Percentiles rank a stretch among this genome's conserved stretches.
phyloP scores from a whole-genome alignment of 164 flowering plant species.

The Tetracentron sinense region DNA sequence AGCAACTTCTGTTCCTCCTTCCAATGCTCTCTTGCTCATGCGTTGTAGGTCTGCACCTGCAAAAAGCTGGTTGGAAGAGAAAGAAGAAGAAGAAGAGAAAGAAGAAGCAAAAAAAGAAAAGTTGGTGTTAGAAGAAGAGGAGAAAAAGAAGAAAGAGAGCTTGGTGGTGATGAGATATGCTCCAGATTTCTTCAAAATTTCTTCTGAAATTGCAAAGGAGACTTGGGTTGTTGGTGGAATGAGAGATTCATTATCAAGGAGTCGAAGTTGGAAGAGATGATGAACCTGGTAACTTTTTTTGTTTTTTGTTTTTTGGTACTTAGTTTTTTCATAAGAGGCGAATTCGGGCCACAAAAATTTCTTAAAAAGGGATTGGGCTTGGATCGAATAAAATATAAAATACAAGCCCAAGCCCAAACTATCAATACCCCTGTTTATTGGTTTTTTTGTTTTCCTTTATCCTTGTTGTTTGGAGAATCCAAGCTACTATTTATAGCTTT shows the following conservation, averaged over 20 bases:
- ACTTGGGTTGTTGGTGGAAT: constrained; percentile 75
- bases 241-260: constrained; percentile 59
- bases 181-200: constrained; percentile 58
- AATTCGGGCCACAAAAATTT: too few relatives aligned
- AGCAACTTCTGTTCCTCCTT: constrained; percentile 52
- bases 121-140: constrained; percentile 38
- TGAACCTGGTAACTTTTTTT: constrained; percentile 2
- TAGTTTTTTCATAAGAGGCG: too few relatives aligned
- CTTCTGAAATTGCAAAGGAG: constrained; percentile 76
- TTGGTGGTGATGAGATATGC: constrained; percentile 57
- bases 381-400: too few relatives aligned
- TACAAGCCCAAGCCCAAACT: too few relatives aligned
- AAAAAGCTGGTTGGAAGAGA: constrained; percentile 64
- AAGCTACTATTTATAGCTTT: too few relatives aligned
- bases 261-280: constrained; percentile 81
- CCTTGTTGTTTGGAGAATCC: too few relatives aligned
- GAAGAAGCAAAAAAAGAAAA: constrained; percentile 25
- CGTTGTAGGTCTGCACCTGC: constrained; percentile 92
- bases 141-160: constrained; percentile 39
- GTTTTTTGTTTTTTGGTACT: neutral
- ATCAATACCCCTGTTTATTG: too few relatives aligned
- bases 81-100: constrained; percentile 47
- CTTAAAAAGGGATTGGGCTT: too few relatives aligned
- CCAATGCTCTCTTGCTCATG: constrained; percentile 86
- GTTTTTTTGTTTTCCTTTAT: neutral